phyloP scores from a whole-genome alignment of 495 filamentous ascomycete species.

The Aspergillus taichungensis region DNA sequence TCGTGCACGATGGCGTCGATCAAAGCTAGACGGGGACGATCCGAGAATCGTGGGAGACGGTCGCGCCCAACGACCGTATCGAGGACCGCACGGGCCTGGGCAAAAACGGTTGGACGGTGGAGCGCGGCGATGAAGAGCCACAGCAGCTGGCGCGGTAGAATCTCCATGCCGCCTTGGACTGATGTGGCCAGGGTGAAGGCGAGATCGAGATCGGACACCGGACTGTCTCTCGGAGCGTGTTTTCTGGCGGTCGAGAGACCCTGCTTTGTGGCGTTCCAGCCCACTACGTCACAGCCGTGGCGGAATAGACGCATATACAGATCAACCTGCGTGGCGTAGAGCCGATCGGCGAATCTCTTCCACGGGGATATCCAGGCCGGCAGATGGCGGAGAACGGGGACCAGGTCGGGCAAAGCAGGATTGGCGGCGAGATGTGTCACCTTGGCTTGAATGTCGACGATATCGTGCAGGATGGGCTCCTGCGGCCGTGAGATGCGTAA shows the following conservation, averaged over 20 bases:
- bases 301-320: conserved; percentile 20
- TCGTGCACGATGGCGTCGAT: conserved; percentile 27
- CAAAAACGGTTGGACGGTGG: conserved; percentile 9
- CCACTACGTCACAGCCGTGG: conserved; percentile 11
- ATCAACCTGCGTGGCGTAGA: conserved; percentile 16
- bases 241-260: conserved; percentile 16
- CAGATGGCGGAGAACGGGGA: conserved; percentile 25
- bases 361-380: conserved; percentile 23
- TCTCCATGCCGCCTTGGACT: conserved; percentile 25
- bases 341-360: conserved; percentile 17
- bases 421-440: conserved; percentile 21
- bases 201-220: conserved; percentile 18
- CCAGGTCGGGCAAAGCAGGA: conserved; percentile 21
- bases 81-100: conserved; percentile 21
- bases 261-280: conserved; percentile 26
- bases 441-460: conserved; percentile 14
- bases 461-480: conserved; percentile 20
- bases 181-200: conserved; percentile 22
- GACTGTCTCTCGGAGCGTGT: conserved; percentile 1
- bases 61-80: conserved; percentile 25
- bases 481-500: conserved; percentile 20
- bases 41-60: conserved; percentile 20
- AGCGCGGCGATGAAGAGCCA: conserved; percentile 24
- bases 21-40: conserved; percentile 17
- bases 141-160: conserved; percentile 20